Evolutionary conservation across 768 basidiomycete species (phyloP).

Genomic region (Pulveroboletus sp.): DNA sequence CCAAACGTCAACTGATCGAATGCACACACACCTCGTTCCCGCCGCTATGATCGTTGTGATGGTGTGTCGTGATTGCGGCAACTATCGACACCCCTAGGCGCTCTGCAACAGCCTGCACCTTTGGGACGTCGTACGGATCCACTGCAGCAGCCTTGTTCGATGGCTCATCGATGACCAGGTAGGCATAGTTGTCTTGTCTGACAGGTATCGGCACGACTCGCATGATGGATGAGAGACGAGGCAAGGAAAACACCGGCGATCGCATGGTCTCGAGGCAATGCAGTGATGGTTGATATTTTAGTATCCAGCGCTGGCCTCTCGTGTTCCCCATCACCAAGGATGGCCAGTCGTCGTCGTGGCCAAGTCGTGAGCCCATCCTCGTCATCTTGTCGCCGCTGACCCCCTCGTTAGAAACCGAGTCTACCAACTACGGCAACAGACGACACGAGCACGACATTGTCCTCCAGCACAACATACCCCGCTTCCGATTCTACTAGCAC

Average conservation of each 20-base stretch:
- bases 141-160: conserved; percentile 72
- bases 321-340: conserved; percentile 1
- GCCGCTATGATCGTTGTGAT: conserved; percentile 87
- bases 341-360: neutral
- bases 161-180: conserved; percentile 70
- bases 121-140: conserved; percentile 76
- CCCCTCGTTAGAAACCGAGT: conserved; percentile 5
- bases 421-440: too few relatives aligned
- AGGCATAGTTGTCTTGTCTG: conserved; percentile 81
- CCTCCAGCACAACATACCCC: too few relatives aligned
- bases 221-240: conserved; percentile 43
- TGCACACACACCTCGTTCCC: conserved; percentile 66
- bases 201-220: conserved; percentile 77
- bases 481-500: too few relatives aligned
- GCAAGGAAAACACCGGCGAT: conserved; percentile 5
- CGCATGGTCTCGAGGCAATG: conserved; percentile 21
- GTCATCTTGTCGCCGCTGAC: too few relatives aligned
- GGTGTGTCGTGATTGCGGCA: conserved; percentile 86
- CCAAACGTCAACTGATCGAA: neutral
- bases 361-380: too few relatives aligned
- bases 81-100: conserved; percentile 62
- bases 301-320: neutral
- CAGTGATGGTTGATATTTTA: conserved; percentile 16
- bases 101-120: conserved; percentile 62
- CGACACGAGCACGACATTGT: too few relatives aligned